These are phyloP conservation scores for Ogataea henricii DNA, from an alignment of 805 yeast species.

Conservation along the genomic window DNA sequence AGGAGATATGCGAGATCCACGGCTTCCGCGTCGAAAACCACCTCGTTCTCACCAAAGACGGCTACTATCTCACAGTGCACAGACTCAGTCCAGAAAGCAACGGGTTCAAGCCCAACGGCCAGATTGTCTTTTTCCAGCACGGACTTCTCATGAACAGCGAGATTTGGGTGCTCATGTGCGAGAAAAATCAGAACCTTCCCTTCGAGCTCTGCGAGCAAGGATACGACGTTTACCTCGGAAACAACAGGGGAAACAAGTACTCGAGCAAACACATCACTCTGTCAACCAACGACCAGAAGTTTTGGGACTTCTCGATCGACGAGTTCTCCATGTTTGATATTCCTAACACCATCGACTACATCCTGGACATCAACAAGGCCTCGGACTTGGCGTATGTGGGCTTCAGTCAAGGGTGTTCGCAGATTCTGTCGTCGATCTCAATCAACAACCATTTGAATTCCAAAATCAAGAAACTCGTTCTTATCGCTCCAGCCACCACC, in stretches of 20 bases:
- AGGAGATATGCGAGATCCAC: slow-evolving; percentile 64
- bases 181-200: slow-evolving; percentile 57
- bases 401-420: slow-evolving; percentile 95
- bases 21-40: slow-evolving; percentile 77
- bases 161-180: slow-evolving; percentile 51
- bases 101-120: slow-evolving; percentile 37
- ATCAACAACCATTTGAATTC: slow-evolving; percentile 66
- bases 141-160: slow-evolving; percentile 91
- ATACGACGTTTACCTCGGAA: slow-evolving; percentile 94
- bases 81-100: slow-evolving; percentile 48
- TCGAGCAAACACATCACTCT: slow-evolving; percentile 70
- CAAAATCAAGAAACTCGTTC: slow-evolving; percentile 49
- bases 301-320: slow-evolving; percentile 93
- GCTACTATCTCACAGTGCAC: slow-evolving; percentile 74
- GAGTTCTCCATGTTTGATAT: slow-evolving; percentile 91
- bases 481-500: slow-evolving; percentile 88
- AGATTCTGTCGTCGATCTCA: slow-evolving; percentile 83
- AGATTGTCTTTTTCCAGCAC: slow-evolving; percentile 83
- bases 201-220: slow-evolving; percentile 77
- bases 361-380: slow-evolving; percentile 53
- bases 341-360: slow-evolving; percentile 79
- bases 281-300: slow-evolving; percentile 44
- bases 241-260: slow-evolving; percentile 91
- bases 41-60: slow-evolving; percentile 74
- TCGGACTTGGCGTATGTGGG: slow-evolving; percentile 71